Evolutionary conservation across 305 asterid genomes (phyloP).

Genomic region (Solanum hybrid): DNA sequence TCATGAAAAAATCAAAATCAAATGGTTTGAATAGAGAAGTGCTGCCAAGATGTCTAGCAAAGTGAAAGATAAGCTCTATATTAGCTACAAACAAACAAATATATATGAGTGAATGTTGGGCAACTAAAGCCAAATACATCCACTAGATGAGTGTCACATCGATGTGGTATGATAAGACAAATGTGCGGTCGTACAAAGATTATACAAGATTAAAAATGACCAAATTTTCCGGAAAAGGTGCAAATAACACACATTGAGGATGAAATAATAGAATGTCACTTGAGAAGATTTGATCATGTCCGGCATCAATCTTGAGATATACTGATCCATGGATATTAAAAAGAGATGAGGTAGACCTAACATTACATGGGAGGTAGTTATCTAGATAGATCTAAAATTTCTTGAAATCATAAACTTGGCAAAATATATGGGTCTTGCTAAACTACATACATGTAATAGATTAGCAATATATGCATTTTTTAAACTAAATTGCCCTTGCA

Average conservation of each 20-base stretch:
- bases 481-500: neutral
- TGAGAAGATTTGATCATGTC: neutral
- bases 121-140: neutral
- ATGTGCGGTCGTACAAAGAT: neutral
- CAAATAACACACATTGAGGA: neutral
- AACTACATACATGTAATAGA: neutral
- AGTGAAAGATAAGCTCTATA: neutral
- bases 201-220: neutral
- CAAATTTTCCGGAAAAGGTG: neutral
- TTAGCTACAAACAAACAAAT: neutral
- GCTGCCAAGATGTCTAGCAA: neutral
- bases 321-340: neutral
- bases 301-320: neutral
- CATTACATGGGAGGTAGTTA: neutral
- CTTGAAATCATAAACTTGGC: neutral
- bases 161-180: neutral
- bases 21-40: neutral
- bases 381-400: neutral
- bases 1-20: neutral
- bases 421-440: neutral
- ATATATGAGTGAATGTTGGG: neutral
- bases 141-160: neutral
- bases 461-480: neutral
- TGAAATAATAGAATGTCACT: neutral
- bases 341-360: neutral